Evolutionary conservation across 441 rosid genomes (phyloP).

Genomic region (Populus hybrid): DNA sequence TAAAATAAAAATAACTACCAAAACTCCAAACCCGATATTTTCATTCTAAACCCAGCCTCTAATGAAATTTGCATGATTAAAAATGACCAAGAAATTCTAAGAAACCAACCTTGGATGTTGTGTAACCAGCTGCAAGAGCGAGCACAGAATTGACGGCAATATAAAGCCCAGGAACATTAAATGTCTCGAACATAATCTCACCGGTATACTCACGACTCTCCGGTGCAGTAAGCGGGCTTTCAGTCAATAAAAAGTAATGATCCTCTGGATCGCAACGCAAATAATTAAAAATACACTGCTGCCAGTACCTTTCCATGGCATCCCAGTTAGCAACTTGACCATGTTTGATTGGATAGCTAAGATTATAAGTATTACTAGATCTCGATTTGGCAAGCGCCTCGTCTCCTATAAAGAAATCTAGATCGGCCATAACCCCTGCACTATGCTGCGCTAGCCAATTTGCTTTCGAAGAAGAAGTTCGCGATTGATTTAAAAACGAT

Average conservation of each 20-base stretch:
- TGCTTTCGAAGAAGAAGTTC: slow-evolving; percentile 66
- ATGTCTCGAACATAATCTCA: too few relatives aligned
- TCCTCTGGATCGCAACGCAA: slow-evolving; percentile 99
- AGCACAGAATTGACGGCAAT: slow-evolving; percentile 97
- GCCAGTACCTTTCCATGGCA: slow-evolving; percentile 99
- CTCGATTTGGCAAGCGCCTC: slow-evolving; percentile 78
- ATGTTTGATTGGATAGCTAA: slow-evolving; percentile 77
- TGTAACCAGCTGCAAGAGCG: slow-evolving; percentile 98
- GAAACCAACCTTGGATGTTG: slow-evolving; percentile 80
- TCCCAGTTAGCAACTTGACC: slow-evolving; percentile 99
- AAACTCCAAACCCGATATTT: not conserved
- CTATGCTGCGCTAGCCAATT: slow-evolving; percentile 83
- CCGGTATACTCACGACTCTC: slow-evolving; percentile 96
- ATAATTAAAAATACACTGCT: slow-evolving; percentile 92
- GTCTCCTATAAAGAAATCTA: slow-evolving; percentile 88
- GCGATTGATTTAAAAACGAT: slow-evolving; percentile 76
- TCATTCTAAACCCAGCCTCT: not conserved
- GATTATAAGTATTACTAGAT: slow-evolving; percentile 70
- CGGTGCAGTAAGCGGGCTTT: slow-evolving; percentile 97
- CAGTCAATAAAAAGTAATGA: slow-evolving; percentile 94
- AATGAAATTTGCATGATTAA: not conserved
- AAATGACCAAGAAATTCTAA: slow-evolving; percentile 15
- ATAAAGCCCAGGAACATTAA: slow-evolving; percentile 93
- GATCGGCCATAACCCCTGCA: slow-evolving; percentile 99
- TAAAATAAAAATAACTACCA: not conserved